phyloP scores from a whole-genome alignment of 192 early-diverging fungal species.

The Backusella tarrabulga region DNA sequence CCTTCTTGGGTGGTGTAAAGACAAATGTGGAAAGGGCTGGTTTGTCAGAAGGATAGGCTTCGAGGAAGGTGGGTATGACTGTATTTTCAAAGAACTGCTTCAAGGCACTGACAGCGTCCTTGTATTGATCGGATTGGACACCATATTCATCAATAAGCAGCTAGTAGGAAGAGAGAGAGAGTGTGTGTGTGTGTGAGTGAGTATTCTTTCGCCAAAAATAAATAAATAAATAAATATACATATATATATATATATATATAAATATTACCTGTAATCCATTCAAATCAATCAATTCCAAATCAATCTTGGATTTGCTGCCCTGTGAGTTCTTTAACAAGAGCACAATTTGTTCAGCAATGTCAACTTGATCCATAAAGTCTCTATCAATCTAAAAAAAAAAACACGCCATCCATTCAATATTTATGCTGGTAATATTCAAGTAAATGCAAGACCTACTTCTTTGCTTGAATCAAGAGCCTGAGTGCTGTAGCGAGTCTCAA shows the following conservation, averaged over 20 bases:
- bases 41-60: slow-evolving; percentile 8
- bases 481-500: neutral
- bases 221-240: no score
- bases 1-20: slow-evolving; percentile 13
- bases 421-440: neutral
- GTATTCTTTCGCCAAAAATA: no score
- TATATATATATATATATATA: no score
- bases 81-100: slow-evolving; percentile 18
- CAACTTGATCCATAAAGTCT: slow-evolving; percentile 22
- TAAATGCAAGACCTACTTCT: neutral
- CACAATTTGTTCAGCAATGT: neutral
- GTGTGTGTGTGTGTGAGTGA: no score
- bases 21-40: slow-evolving; percentile 20
- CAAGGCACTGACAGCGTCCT: neutral
- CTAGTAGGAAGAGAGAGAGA: neutral
- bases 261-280: slow-evolving; percentile 14
- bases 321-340: neutral
- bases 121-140: slow-evolving; percentile 13
- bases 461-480: slow-evolving; percentile 17
- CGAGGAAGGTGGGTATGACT: slow-evolving; percentile 19
- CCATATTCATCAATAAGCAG: slow-evolving; percentile 2
- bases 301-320: slow-evolving; percentile 8
- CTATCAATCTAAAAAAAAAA: slow-evolving; percentile 19
- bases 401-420: no score
- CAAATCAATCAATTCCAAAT: slow-evolving; percentile 17